These are phyloP conservation scores for Fraxinus velutina DNA, from an alignment of 305 asterid species.

Conservation along the genomic window DNA sequence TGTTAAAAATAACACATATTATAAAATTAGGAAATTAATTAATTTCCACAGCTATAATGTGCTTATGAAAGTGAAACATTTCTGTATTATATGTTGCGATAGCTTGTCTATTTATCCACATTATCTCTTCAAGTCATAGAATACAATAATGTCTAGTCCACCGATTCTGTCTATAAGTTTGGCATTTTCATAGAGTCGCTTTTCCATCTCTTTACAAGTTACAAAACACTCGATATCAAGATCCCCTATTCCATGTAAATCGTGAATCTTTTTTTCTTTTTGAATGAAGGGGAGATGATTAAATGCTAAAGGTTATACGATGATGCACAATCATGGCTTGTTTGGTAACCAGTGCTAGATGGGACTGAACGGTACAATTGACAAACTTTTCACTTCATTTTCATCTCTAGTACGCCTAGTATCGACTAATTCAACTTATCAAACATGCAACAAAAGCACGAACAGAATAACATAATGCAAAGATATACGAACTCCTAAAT, in stretches of 20 bases:
- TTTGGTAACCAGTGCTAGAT: background rate
- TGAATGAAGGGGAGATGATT: background rate
- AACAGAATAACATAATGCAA: background rate
- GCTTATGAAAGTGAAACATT: background rate
- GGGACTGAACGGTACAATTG: background rate
- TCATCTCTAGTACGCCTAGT: background rate
- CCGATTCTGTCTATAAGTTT: background rate
- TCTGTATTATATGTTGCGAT: background rate
- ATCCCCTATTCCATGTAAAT: background rate
- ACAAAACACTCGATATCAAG: background rate
- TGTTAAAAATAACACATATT: too few relatives aligned
- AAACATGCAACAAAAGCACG: background rate
- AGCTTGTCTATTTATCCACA: background rate
- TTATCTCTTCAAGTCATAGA: background rate
- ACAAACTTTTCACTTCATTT: background rate
- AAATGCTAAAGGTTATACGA: background rate
- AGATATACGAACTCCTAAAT: background rate
- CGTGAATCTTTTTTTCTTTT: background rate
- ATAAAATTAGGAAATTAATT: background rate
- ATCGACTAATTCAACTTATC: background rate
- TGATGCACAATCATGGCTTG: background rate
- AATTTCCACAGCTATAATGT: background rate
- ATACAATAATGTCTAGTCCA: background rate
- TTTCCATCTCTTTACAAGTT: background rate
- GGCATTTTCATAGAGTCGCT: background rate